Conservation (phyloP, 202 grass and related monocot species). For the Elaeis oleifera region DNA sequence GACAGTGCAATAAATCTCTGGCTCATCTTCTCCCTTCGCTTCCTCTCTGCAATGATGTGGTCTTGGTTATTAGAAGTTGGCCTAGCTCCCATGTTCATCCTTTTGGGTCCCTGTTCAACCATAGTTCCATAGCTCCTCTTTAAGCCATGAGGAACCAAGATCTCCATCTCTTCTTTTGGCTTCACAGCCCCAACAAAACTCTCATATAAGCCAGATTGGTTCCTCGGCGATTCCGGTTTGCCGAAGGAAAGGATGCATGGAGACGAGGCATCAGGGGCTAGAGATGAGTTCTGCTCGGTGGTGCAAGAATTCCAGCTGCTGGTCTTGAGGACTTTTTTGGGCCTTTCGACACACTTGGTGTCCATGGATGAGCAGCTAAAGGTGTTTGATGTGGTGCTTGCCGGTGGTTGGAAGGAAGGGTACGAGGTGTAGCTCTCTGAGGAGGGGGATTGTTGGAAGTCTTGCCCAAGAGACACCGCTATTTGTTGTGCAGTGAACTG, state of each 20-base stretch:
- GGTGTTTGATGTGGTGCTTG: neutral
- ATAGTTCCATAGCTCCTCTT: no score
- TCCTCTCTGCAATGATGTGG: slow-evolving; percentile 3
- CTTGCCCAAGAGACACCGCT: neutral
- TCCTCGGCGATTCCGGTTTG: neutral
- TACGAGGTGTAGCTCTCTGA: slow-evolving; percentile 8
- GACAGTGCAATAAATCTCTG: slow-evolving; percentile 6
- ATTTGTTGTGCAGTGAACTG: slow-evolving; percentile 7
- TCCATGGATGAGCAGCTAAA: no score
- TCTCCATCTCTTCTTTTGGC: neutral
- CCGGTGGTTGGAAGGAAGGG: neutral
- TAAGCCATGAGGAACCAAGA: no score
- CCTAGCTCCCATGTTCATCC: no score
- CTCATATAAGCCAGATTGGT: neutral
- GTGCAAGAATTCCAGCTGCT: slow-evolving; percentile 9
- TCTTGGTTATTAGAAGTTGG: neutral
- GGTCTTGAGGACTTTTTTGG: neutral
- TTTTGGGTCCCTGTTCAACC: no score
- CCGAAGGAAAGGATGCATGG: slow-evolving; percentile 19
- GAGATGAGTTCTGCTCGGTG: neutral
- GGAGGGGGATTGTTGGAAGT: slow-evolving; percentile 6
- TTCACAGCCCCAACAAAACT: neutral
- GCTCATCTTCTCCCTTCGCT: slow-evolving; percentile 3
- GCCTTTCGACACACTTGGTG: neutral
- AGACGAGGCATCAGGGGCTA: neutral